Conservation (phyloP, 805 yeast species). For the Metschnikowia vanudenii region DNA sequence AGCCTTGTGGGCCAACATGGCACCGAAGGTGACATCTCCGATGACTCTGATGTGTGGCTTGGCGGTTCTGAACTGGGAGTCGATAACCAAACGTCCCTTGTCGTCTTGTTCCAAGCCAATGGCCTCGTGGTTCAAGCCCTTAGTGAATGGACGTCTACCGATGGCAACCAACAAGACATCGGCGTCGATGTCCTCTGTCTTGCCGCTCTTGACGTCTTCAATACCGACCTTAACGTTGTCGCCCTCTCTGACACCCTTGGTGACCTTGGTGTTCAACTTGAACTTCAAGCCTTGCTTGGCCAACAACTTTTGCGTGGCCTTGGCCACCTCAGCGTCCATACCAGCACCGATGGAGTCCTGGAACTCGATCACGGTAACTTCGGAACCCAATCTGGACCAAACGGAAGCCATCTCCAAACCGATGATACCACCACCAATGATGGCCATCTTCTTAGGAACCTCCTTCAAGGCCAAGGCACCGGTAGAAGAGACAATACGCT, state of each 20-base stretch:
- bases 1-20: conserved; percentile 99
- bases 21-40: conserved; percentile 98
- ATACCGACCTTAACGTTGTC: conserved; percentile 83
- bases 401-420: conserved; percentile 99
- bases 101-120: conserved; percentile 89
- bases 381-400: conserved; percentile 90
- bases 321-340: conserved; percentile 95
- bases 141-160: conserved; percentile 97
- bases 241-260: conserved; percentile 83
- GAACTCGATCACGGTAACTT: conserved; percentile 93
- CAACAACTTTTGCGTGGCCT: conserved; percentile 82
- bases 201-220: conserved; percentile 86
- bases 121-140: conserved; percentile 84
- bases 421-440: conserved; percentile 99
- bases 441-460: conserved; percentile 86
- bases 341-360: conserved; percentile 93
- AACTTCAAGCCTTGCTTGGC: conserved; percentile 94
- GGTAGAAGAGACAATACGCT: conserved; percentile 93
- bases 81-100: conserved; percentile 91
- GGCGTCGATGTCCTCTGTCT: conserved; percentile 75
- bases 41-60: conserved; percentile 91
- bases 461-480: conserved; percentile 84
- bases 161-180: conserved; percentile 95
- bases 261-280: conserved; percentile 88
- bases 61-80: conserved; percentile 89